These are phyloP conservation scores for Colletotrichum sp. DNA, from an alignment of 2,329 filamentous ascomycete genomes.

Conservation along the genomic window DNA sequence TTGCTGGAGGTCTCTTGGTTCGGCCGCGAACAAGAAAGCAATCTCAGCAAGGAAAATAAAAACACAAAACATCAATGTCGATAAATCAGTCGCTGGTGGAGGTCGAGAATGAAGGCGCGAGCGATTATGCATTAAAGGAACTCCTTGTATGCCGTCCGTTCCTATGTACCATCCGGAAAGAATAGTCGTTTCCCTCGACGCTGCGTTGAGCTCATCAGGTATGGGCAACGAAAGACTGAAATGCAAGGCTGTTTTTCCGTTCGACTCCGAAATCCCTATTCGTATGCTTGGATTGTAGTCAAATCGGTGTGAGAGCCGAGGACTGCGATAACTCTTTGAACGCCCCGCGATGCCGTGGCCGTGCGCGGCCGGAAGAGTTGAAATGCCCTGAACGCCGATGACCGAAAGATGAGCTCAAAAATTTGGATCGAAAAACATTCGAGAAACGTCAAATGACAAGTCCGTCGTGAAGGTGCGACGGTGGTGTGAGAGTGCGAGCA, in stretches of 20 bases:
- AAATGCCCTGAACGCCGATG: constrained; percentile 18
- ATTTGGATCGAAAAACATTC: constrained; percentile 10
- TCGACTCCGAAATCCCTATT: constrained; percentile 6
- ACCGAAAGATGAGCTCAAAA: neutral
- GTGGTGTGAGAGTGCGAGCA: neutral
- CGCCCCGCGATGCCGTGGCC: constrained; percentile 10
- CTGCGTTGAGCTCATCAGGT: constrained; percentile 15
- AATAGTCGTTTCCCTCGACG: neutral
- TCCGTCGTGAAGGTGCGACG: neutral
- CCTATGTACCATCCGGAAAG: constrained; percentile 17
- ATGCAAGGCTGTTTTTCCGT: constrained; percentile 8
- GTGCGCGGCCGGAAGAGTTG: constrained; percentile 1
- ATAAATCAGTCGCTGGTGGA: constrained; percentile 10
- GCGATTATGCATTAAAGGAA: constrained; percentile 26
- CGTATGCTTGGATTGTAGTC: constrained; percentile 13
- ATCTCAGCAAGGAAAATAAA: neutral
- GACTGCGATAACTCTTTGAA: constrained; percentile 8
- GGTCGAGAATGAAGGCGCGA: constrained; percentile 1
- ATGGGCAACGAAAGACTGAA: constrained; percentile 1
- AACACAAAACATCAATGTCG: neutral
- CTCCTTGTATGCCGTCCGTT: constrained; percentile 19
- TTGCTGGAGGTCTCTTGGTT: constrained; percentile 20
- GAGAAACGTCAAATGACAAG: constrained; percentile 18
- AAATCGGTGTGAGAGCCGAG: neutral
- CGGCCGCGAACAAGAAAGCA: neutral